Conservation (phyloP, 169 alveolate species). For the Perkinsus marinus region DNA sequence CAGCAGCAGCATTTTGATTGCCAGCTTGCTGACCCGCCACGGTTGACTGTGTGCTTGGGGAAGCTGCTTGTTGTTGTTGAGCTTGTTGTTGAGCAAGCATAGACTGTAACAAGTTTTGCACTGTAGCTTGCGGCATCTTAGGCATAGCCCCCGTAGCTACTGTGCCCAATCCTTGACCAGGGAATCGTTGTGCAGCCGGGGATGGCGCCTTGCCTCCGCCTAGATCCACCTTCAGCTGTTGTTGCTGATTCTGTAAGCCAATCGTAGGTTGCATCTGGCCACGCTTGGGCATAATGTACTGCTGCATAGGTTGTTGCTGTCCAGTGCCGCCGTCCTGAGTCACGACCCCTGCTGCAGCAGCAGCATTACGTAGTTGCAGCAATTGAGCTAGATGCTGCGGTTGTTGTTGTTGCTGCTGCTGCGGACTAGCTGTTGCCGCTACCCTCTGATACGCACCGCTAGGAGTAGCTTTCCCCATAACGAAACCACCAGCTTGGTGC, state of each 20-base stretch:
- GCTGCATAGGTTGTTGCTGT: background rate
- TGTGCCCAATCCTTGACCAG: too few species aligned
- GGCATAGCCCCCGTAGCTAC: background rate
- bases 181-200: background rate
- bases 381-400: background rate
- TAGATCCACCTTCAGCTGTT: background rate
- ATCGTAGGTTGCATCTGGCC: background rate
- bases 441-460: background rate
- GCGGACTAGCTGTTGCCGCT: background rate
- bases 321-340: background rate
- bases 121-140: background rate
- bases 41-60: background rate
- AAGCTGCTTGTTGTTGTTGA: background rate
- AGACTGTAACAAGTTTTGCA: background rate
- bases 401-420: too few species aligned
- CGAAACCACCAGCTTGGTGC: background rate
- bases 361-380: background rate
- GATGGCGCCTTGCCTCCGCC: background rate
- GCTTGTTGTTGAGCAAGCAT: background rate
- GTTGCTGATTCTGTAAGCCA: background rate
- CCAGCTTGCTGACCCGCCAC: background rate
- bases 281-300: background rate
- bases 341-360: background rate
- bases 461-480: background rate
- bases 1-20: background rate